Conservation (phyloP, 2,329 filamentous ascomycete species). For the Tolypocladium album region DNA sequence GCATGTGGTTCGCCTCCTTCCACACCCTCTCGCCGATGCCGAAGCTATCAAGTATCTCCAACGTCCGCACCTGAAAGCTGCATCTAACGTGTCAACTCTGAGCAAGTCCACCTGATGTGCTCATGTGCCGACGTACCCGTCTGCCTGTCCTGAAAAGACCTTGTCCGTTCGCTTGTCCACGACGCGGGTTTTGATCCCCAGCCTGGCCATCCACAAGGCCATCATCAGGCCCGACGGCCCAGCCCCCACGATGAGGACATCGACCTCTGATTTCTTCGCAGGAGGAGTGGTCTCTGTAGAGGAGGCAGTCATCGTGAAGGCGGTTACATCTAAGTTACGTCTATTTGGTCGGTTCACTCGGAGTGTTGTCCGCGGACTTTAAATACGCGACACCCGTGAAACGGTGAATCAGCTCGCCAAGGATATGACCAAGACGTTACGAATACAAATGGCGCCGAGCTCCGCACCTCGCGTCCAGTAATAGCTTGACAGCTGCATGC, state of each 20-base stretch:
- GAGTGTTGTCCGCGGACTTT: background rate
- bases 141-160: slow-evolving; percentile 29
- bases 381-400: background rate
- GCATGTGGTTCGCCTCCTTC: slow-evolving; percentile 57
- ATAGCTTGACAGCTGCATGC: background rate
- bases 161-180: slow-evolving; percentile 32
- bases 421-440: background rate
- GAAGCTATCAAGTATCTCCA: slow-evolving; percentile 67
- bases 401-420: background rate
- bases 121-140: slow-evolving; percentile 16
- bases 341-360: background rate
- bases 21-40: slow-evolving; percentile 53
- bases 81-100: background rate
- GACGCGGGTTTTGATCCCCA: slow-evolving; percentile 28
- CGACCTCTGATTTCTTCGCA: slow-evolving; percentile 11
- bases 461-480: background rate
- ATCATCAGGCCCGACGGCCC: slow-evolving; percentile 32
- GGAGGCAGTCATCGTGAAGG: background rate
- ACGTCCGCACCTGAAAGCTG: slow-evolving; percentile 48
- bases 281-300: background rate
- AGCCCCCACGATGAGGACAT: slow-evolving; percentile 29
- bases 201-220: slow-evolving; percentile 29
- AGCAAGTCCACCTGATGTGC: background rate
- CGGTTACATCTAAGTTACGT: background rate
- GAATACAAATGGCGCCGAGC: background rate